These are phyloP conservation scores for Ceratocystis eucalypticola DNA, from an alignment of 2,329 filamentous ascomycete species.

Conservation along the genomic window DNA sequence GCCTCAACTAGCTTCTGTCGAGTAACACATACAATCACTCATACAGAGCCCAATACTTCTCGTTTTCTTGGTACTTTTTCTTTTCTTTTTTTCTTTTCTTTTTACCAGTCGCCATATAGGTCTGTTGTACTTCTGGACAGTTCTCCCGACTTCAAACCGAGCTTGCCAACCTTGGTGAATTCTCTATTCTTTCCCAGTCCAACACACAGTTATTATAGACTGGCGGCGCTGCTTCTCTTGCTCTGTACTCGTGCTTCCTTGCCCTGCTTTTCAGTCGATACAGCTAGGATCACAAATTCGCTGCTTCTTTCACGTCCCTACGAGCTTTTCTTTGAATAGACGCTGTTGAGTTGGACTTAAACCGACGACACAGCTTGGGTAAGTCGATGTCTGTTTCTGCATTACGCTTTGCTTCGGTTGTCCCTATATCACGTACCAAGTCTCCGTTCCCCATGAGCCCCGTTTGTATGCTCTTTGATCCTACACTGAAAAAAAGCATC, in stretches of 20 bases:
- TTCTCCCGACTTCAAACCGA: too few relatives aligned
- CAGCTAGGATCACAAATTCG: not conserved
- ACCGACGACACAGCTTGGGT: not conserved
- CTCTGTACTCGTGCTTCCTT: not conserved
- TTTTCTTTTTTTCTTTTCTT: too few relatives aligned
- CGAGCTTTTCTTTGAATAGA: not conserved
- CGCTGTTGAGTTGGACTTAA: not conserved
- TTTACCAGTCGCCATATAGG: too few relatives aligned
- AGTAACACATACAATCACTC: not conserved
- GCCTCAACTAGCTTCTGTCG: not conserved
- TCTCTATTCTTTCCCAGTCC: too few relatives aligned
- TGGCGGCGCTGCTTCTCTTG: not conserved
- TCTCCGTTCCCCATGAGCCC: not conserved
- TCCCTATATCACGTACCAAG: not conserved
- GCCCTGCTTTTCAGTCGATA: not conserved
- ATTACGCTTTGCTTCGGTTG: not conserved
- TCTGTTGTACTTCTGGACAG: too few relatives aligned
- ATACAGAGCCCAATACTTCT: not conserved
- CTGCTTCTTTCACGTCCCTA: not conserved
- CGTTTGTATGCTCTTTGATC: slow-evolving; percentile 1
- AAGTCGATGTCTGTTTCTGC: not conserved
- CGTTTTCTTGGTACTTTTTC: too few relatives aligned
- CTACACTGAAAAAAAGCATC: not conserved
- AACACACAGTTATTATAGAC: not conserved
- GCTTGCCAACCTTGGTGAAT: too few relatives aligned